Conservation (phyloP, 139 green algal genomes). For the Bryopsis sp. region DNA sequence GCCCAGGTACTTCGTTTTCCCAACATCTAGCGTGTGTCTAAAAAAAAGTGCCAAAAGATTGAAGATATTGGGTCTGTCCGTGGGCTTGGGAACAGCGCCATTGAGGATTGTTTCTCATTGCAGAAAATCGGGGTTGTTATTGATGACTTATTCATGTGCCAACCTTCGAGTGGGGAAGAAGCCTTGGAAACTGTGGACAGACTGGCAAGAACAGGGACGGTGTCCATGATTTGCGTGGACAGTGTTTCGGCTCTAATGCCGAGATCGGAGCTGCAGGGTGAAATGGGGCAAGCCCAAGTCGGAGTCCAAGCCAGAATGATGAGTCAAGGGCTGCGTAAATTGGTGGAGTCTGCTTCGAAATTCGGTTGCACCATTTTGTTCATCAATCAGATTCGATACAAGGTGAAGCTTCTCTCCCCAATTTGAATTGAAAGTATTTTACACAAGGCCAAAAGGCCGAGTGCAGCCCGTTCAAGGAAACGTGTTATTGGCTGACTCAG, state of each 20-base stretch:
- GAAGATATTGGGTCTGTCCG: too few relatives aligned
- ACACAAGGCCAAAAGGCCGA: too few relatives aligned
- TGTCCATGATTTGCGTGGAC: constrained; percentile 90
- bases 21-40: background rate
- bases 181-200: constrained; percentile 41
- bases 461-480: too few relatives aligned
- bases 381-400: constrained; percentile 89
- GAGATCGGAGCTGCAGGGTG: constrained; percentile 82
- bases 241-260: constrained; percentile 85
- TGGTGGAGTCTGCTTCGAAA: constrained; percentile 75
- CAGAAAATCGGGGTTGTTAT: constrained; percentile 51
- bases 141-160: constrained; percentile 48
- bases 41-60: too few relatives aligned
- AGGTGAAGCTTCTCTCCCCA: constrained; percentile 37
- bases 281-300: constrained; percentile 63
- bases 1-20: constrained; percentile 37
- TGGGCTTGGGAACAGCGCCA: background rate
- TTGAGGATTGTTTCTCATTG: background rate
- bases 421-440: too few relatives aligned
- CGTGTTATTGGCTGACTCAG: too few relatives aligned
- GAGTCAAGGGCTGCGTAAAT: constrained; percentile 82
- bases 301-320: constrained; percentile 89
- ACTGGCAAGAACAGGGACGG: constrained; percentile 27
- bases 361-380: constrained; percentile 78
- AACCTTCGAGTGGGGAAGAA: constrained; percentile 45